Evolutionary conservation across 2,329 filamentous ascomycete species (phyloP), one percentile per base, ranked within the genome.

Genomic region (Colletotrichum navitas): DNA sequence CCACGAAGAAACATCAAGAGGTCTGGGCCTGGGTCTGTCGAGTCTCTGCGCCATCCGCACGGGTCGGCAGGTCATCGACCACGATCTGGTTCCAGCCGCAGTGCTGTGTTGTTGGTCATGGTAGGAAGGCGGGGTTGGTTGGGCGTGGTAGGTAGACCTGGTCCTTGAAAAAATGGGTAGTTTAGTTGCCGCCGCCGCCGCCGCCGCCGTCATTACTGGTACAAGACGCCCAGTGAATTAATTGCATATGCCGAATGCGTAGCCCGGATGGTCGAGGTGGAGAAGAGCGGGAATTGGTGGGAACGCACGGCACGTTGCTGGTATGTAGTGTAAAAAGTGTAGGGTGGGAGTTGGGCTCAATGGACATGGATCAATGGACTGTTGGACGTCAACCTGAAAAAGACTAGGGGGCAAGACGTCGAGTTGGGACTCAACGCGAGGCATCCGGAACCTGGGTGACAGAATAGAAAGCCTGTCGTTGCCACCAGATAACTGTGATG

Each of bases 11-110:
- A 67, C n/a, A 24, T 66, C 68, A 34, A 51, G 63, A 70, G 41
- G 60, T 62, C 63, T 62, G 49, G 63, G 58, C 47, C 51, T 61
- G 41, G 55, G 56, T 55, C 49, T 43, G 32, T 52, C 55, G 7
- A 26, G 26, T 39, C 63, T 65, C 68, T 63, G 63, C 68, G 68
- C 51, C 59, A 68, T 49, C 59, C 59, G 60, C 45, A 59, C 5
- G 32, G 24, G 36, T 52, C 26, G 63, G 56, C 59, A 59, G 59
- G 68, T 45, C 60, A 54, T 68, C 32, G 6, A 52, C 43, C 39
- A 39, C 29, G 32, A 52, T 58, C 54, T 24, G 36, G 49, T 54
- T 45, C 51, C 8, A 36, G 45, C 39, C 32, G 12, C 29, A 8
- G 62, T 59, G 10, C 0, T 45, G 41, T 10, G n/a, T 63, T 29